Evolutionary conservation across 352 stramenopile species (phyloP).

Genomic region (Phytophthora parvispora): DNA sequence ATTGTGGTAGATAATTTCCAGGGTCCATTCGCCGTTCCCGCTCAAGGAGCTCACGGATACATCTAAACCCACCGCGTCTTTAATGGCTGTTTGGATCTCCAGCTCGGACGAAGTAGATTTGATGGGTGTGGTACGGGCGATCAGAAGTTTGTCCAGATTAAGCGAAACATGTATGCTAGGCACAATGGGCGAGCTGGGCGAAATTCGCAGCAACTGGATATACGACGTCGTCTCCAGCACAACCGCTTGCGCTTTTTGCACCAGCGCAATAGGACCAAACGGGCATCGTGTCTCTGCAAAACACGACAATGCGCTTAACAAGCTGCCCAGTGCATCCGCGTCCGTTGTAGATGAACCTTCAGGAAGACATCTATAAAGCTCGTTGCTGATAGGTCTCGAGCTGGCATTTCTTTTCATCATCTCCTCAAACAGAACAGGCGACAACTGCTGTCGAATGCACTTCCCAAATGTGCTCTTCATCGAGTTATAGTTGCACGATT

Average conservation of each 20-base stretch:
- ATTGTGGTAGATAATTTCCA: slow-evolving; percentile 25
- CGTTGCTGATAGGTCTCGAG: background rate
- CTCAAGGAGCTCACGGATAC: slow-evolving; percentile 1
- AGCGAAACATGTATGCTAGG: slow-evolving; percentile 9
- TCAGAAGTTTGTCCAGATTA: background rate
- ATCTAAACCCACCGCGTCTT: background rate
- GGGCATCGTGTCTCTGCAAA: slow-evolving; percentile 21
- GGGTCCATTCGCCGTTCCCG: slow-evolving; percentile 5
- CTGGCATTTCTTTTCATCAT: background rate
- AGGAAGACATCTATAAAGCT: slow-evolving; percentile 10
- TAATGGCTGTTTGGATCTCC: slow-evolving; percentile 2
- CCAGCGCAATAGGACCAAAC: slow-evolving; percentile 15
- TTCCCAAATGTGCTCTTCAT: slow-evolving; percentile 6
- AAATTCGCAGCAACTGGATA: slow-evolving; percentile 19
- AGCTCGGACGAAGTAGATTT: background rate
- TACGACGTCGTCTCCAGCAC: slow-evolving; percentile 26
- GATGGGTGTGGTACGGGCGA: slow-evolving; percentile 9
- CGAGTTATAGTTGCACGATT: slow-evolving; percentile 15
- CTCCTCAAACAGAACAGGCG: background rate
- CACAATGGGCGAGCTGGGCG: background rate
- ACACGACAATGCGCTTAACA: slow-evolving; percentile 5
- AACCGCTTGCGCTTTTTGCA: slow-evolving; percentile 8
- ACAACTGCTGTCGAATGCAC: slow-evolving; percentile 15
- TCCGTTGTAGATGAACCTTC: background rate
- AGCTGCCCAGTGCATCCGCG: background rate